Evolutionary conservation across 176 grass and related monocot genomes (phyloP), one percentile per base, ranked within the genome.

Genomic region (Aechmea fasciata): DNA sequence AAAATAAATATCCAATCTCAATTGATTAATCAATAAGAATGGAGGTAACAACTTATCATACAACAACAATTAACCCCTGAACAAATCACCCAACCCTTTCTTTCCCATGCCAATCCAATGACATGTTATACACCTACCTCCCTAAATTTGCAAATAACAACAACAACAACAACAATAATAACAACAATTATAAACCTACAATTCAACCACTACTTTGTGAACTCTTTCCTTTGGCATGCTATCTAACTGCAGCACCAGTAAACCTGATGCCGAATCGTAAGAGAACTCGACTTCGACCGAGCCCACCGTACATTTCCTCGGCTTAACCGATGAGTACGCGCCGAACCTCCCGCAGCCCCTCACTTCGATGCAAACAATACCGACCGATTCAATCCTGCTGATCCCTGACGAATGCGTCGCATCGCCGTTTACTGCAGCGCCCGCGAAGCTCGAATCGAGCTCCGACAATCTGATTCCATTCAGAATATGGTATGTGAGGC

Each of bases 321-420:
- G 94, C 71, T 70, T 74, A 15, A 63, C 80, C 3, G 94, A 92
- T 55, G 86, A 87, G 54, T 90, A 90, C 9, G 82, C 76, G 17
- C 86, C 94, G 3, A 92, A 92, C 54, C 71, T 87, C n/a, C 89
- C 89, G 55, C 89, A 74, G 8, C 93, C 93, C 24, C 82, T 92
- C 25, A 81, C 89, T 54, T 97, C 89, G 71, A 97, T 81, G 69
- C 86, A 82, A 47, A 87, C 65, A 41, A 87, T 69, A 15, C 86
- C 89, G 18, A 87, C 68, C 3, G 89, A 76, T 64, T 79, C 86
- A 0, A 57, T 73, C 41, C n/a, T 50, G 5, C 20, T 48, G 52
- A 11, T 81, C 17, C 51, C 69, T 0, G 3, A 49, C 14, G 14
- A 57, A 49, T 47, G 10, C 66, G 59, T 13, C 0, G 28, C 41